Base-by-base conservation (phyloP, 1,139 yeast species). In the Magnusiomyces fungicola region DNA sequence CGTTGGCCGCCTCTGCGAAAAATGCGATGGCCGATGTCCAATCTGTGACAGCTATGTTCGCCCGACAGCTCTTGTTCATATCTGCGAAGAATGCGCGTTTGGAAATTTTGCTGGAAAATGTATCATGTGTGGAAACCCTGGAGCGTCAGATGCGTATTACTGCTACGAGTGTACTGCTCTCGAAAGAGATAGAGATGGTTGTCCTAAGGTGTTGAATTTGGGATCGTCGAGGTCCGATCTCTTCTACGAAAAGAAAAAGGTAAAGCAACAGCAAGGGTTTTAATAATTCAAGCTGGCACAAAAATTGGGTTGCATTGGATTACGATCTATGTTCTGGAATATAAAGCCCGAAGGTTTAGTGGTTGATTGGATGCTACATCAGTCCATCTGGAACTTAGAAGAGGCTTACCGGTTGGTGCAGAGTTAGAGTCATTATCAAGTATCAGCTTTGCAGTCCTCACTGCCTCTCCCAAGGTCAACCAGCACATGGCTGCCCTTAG, bases 11-110 rank as follows among this genome's bases (percentile, higher is more conserved):
- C 72, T 90, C 7, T 90, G 98, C 61, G 80, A 79, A 37, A 84
- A 77, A 64, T 90, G 98, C 65, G 97, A 90, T 61, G 97, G 97
- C 1, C 74, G 82, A 56, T 90, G 98, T 61, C 97, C 97, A 1
- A 72, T 80, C 1, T 90, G 98, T 66, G 97, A 89, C 62, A 85
- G 96, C 1, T 79, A 75, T 56, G 96, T 88, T 12, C 80, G 85
- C 53, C 90, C 95, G 1, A 75, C 79, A 6, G 73, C 80, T n/a
- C 68, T 72, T 50, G 97, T 81, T 2, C 72, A 85, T 54, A 75
- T 88, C 29, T 90, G 98, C 66, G 89, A 84, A 52, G 94, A 83
- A 56, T 90, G 98, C 64, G 75, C 95, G 0, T 79, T 79, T 59
- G 95, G 95, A 14, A 80, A 82, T 52, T 65, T 72, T 47, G 75